Percentiles rank a stretch among this genome's conserved stretches.
phyloP scores from a whole-genome alignment of 1,284 basidiomycete genomes.

The Cryptococcus amylolentus region DNA sequence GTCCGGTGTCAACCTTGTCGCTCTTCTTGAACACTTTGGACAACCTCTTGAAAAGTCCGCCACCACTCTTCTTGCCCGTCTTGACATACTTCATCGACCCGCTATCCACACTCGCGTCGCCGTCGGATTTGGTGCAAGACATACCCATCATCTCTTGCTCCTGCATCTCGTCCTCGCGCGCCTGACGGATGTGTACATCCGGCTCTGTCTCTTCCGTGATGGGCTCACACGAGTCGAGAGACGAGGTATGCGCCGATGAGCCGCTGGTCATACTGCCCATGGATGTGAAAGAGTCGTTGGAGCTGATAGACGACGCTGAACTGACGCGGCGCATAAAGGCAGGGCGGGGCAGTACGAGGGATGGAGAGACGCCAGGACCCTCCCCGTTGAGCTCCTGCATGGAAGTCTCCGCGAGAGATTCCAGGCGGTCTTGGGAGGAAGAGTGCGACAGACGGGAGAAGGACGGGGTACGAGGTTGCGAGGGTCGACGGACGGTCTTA shows the following conservation, averaged over 20 bases:
- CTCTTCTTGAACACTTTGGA: conserved; percentile 25
- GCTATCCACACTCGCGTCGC: conserved; percentile 25
- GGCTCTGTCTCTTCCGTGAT: conserved; percentile 16
- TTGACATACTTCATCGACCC: conserved; percentile 15
- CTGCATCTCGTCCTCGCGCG: background rate
- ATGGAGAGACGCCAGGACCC: conserved; percentile 13
- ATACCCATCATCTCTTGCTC: conserved; percentile 5
- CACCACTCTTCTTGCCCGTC: conserved; percentile 17
- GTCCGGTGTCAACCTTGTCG: conserved; percentile 6
- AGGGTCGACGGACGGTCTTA: background rate
- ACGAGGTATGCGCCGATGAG: conserved; percentile 17
- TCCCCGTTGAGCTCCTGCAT: conserved; percentile 18
- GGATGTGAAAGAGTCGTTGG: conserved; percentile 14
- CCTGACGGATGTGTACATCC: conserved; percentile 8
- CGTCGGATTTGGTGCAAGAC: conserved; percentile 28
- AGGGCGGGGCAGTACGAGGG: conserved; percentile 26
- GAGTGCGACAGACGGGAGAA: background rate
- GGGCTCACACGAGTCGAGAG: conserved; percentile 16
- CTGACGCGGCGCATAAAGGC: conserved; percentile 23
- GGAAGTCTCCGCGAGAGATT: conserved; percentile 25
- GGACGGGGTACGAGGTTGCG: conserved; percentile 3
- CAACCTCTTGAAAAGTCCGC: conserved; percentile 30
- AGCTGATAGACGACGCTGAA: conserved; percentile 15
- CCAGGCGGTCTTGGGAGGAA: conserved; percentile 20
- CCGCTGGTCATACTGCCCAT: conserved; percentile 21